Evolutionary conservation across 257 asterid genomes (phyloP).

Genomic region (Solanum medicagineum): DNA sequence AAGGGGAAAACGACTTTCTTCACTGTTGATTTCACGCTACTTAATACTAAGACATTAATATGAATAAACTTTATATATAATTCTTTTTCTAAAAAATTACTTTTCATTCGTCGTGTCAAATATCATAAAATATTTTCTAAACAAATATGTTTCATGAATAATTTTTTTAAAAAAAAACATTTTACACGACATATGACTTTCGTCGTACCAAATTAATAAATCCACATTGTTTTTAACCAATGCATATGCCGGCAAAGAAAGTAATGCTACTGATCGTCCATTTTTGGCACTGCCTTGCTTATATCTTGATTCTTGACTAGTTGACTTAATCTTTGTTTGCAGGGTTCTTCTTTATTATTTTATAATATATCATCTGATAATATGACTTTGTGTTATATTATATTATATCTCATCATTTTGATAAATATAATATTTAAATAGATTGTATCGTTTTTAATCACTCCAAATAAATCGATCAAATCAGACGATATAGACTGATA

Average conservation of each 20-base stretch:
- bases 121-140: not conserved
- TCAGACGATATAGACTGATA: too few species aligned
- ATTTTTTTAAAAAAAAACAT: not conserved
- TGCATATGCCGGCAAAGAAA: not conserved
- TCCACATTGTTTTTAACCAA: not conserved
- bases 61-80: not conserved
- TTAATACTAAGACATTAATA: not conserved
- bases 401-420: too few species aligned
- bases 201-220: not conserved
- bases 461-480: too few species aligned
- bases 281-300: not conserved
- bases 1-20: not conserved
- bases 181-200: not conserved
- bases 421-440: too few species aligned
- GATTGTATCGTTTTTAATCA: too few species aligned
- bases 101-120: not conserved
- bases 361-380: too few species aligned
- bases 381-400: too few species aligned
- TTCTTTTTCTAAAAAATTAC: not conserved
- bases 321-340: too few species aligned
- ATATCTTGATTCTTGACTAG: not conserved
- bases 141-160: not conserved
- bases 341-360: too few species aligned
- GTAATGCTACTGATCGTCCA: not conserved
- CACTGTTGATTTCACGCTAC: not conserved